phyloP scores from a whole-genome alignment of 192 early-diverging fungal species.

The Podila verticillata region DNA sequence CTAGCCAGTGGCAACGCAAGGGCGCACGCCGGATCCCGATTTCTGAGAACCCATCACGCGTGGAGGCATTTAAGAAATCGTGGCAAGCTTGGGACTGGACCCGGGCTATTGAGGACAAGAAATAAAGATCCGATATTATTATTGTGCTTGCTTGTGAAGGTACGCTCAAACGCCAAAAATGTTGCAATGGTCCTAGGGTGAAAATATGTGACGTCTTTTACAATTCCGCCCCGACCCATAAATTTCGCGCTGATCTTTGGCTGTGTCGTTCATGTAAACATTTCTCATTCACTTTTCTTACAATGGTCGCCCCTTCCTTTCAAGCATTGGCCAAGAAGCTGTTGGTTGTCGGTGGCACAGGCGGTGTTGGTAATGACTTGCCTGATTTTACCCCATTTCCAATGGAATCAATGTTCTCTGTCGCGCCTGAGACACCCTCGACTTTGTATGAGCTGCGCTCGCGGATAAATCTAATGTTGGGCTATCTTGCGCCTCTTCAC shows the following conservation, averaged over 20 bases:
- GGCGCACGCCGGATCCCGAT: conserved; percentile 76
- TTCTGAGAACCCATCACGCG: conserved; percentile 58
- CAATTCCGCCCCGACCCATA: too few species aligned
- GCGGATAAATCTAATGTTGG: neutral
- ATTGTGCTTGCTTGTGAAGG: too few species aligned
- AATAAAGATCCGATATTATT: neutral
- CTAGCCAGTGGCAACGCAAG: conserved; percentile 19
- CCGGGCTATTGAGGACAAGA: conserved; percentile 56
- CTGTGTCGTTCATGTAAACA: too few species aligned
- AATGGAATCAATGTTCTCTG: neutral
- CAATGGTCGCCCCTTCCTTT: conserved; percentile 44
- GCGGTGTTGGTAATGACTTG: conserved; percentile 25
- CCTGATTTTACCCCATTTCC: neutral
- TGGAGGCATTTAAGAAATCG: conserved; percentile 63
- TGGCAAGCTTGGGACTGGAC: conserved; percentile 94
- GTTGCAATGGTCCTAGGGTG: too few species aligned
- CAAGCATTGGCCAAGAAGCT: conserved; percentile 47
- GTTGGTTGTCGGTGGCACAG: conserved; percentile 44
- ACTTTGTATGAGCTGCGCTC: neutral
- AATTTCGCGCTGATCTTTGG: too few species aligned
- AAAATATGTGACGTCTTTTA: too few species aligned
- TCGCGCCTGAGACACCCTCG: neutral
- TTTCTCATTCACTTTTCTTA: too few species aligned
- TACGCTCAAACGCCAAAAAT: too few species aligned
- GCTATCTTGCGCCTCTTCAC: too few species aligned